These are phyloP conservation scores for Cylindrotheca fusiformis DNA, from an alignment of 108 stramenopile genomes.

Conservation along the genomic window DNA sequence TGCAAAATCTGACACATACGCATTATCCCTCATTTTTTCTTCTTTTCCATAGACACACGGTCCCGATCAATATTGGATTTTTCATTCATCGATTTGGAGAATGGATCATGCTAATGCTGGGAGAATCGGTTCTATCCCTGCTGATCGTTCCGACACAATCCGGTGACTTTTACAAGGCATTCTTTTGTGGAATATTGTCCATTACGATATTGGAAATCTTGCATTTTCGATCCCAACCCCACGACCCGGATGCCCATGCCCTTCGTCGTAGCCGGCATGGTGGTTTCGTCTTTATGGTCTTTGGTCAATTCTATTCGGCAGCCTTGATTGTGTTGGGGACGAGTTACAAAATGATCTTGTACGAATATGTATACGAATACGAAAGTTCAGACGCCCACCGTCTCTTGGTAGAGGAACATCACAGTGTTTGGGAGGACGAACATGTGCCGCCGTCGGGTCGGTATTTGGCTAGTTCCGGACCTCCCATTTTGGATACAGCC, in stretches of 20 bases:
- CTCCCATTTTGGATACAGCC: slow-evolving; percentile 19
- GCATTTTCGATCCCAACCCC: slow-evolving; percentile 54
- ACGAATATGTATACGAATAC: slow-evolving; percentile 24
- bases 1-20: neutral
- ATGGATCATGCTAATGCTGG: slow-evolving; percentile 75
- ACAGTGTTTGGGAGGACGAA: neutral
- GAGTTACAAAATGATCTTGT: slow-evolving; percentile 48
- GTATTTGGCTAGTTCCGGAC: slow-evolving; percentile 10
- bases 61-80: slow-evolving; percentile 65
- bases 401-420: neutral
- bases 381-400: slow-evolving; percentile 10
- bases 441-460: neutral
- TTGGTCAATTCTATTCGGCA: slow-evolving; percentile 34
- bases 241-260: slow-evolving; percentile 47
- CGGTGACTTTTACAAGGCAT: slow-evolving; percentile 34
- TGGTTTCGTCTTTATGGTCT: slow-evolving; percentile 19
- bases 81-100: slow-evolving; percentile 74
- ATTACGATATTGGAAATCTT: slow-evolving; percentile 44
- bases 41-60: slow-evolving; percentile 16
- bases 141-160: slow-evolving; percentile 45
- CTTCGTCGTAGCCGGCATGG: slow-evolving; percentile 30
- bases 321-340: slow-evolving; percentile 45
- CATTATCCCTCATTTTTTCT: neutral
- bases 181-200: slow-evolving; percentile 42
- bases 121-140: slow-evolving; percentile 56